phyloP scores from a whole-genome alignment of 495 filamentous ascomycete species.

The Chaetomidium leptoderma region DNA sequence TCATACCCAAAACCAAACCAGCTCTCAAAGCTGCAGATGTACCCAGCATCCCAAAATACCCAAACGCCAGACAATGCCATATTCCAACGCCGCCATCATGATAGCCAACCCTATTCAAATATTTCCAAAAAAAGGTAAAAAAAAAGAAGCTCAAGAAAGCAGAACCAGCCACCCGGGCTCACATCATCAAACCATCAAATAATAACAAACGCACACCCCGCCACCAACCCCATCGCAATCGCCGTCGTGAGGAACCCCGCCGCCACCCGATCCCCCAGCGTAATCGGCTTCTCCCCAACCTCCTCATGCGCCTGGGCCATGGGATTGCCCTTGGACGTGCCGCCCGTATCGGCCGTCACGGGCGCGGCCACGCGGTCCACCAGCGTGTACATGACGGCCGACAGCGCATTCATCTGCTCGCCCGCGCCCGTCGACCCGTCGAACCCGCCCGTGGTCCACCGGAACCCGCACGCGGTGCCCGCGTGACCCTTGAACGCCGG shows the following conservation, averaged over 20 bases:
- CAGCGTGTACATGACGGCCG: conserved; percentile 61
- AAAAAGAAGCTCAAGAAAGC: background rate
- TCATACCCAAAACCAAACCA: background rate
- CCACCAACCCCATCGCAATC: conserved; percentile 51
- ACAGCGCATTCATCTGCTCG: conserved; percentile 69
- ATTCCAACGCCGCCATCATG: background rate
- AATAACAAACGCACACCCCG: conserved; percentile 44
- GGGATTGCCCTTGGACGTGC: conserved; percentile 61
- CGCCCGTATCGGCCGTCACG: conserved; percentile 55
- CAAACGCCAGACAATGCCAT: conserved; percentile 7
- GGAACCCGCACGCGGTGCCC: conserved; percentile 51
- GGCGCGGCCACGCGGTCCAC: conserved; percentile 46
- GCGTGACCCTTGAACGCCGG: conserved; percentile 46
- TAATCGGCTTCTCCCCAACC: conserved; percentile 41
- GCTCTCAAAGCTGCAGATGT: conserved; percentile 10
- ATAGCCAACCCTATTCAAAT: background rate
- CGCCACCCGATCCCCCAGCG: conserved; percentile 55
- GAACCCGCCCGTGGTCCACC: conserved; percentile 42
- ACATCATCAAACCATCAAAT: too few species aligned
- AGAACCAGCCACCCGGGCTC: background rate
- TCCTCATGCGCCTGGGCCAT: conserved; percentile 48
- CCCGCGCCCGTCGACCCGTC: conserved; percentile 54
- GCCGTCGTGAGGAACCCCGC: conserved; percentile 62
- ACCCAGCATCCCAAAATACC: background rate
- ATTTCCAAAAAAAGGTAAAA: background rate